A percentile compares a stretch with the other conserved stretches of the same genome.
Evolutionary conservation across 2,329 filamentous ascomycete genomes (phyloP).

Genomic region (Colletotrichum musae): DNA sequence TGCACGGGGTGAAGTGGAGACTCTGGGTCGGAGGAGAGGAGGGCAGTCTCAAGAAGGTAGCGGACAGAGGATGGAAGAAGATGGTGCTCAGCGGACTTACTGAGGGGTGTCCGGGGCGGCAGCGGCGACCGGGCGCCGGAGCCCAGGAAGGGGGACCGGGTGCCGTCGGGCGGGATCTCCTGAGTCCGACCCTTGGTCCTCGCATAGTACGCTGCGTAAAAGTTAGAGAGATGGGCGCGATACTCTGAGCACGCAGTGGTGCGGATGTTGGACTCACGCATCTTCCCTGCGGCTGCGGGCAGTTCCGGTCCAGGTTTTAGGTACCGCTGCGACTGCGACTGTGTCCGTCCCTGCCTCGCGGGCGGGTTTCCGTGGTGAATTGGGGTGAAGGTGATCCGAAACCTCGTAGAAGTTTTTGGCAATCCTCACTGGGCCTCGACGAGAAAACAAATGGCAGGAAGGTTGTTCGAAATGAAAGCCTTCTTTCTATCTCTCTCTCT

Average conservation of each 20-base stretch:
- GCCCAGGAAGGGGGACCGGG: slow-evolving; percentile 29
- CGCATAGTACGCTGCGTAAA: slow-evolving; percentile 35
- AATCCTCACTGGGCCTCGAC: too few relatives aligned
- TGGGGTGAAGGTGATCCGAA: too few relatives aligned
- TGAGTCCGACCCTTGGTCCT: slow-evolving; percentile 40
- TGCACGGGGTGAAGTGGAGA: neutral
- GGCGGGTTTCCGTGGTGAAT: too few relatives aligned
- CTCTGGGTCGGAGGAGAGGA: neutral
- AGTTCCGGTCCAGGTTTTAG: neutral
- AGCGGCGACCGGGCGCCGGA: slow-evolving; percentile 37
- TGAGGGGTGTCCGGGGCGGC: slow-evolving; percentile 32
- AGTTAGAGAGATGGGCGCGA: slow-evolving; percentile 9
- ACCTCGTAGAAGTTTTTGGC: too few relatives aligned
- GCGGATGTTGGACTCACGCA: slow-evolving; percentile 16
- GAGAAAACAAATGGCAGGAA: too few relatives aligned
- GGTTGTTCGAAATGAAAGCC: too few relatives aligned
- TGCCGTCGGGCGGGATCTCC: slow-evolving; percentile 39
- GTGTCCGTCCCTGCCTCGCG: too few relatives aligned
- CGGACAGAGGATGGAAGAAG: slow-evolving; percentile 12
- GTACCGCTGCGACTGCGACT: neutral
- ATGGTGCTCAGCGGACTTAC: slow-evolving; percentile 30
- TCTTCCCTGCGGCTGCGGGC: slow-evolving; percentile 5
- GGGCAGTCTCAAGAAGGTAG: neutral
- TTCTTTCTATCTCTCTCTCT: too few relatives aligned
- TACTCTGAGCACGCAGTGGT: neutral